Evolutionary conservation across 2,329 filamentous ascomycete species (phyloP).

Genomic region (Aspergillus glaucus): DNA sequence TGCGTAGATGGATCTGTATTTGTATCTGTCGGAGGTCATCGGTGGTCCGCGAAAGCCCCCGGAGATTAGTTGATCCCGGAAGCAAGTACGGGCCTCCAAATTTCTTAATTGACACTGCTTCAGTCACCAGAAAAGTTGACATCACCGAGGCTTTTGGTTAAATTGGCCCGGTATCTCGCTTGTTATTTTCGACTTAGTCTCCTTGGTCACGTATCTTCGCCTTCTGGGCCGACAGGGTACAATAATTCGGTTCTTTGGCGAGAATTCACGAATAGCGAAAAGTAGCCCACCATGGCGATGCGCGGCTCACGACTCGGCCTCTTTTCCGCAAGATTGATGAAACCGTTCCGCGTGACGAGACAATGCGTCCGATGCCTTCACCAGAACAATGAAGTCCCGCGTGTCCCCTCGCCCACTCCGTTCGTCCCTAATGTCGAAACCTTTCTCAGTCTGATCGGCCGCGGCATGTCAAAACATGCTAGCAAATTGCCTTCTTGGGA

Average conservation of each 20-base stretch:
- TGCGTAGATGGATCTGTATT: neutral
- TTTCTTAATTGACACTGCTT: conserved; percentile 16
- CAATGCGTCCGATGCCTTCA: conserved; percentile 39
- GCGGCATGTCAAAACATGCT: conserved; percentile 72
- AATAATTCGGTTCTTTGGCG: neutral
- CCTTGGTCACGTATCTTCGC: neutral
- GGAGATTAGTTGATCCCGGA: conserved; percentile 29
- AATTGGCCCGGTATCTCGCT: neutral
- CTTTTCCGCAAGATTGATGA: conserved; percentile 20
- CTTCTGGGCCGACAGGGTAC: neutral
- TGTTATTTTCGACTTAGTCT: too few relatives aligned
- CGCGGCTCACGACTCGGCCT: conserved; percentile 20
- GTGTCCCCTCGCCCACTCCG: conserved; percentile 65
- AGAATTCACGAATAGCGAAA: neutral
- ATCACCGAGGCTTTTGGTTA: neutral
- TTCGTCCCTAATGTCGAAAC: conserved; percentile 79
- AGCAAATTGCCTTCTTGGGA: conserved; percentile 89
- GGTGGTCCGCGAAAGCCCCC: conserved; percentile 2
- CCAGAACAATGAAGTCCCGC: conserved; percentile 34
- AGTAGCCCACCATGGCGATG: conserved; percentile 22
- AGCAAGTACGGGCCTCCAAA: conserved; percentile 15
- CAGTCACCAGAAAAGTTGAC: neutral
- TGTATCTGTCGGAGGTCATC: neutral
- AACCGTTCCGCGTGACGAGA: conserved; percentile 17
- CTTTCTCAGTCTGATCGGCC: conserved; percentile 87